A percentile compares a stretch with the other conserved stretches of the same genome.
These are phyloP conservation scores for Heimioporus retisporus DNA, from an alignment of 1,284 basidiomycete species.

Conservation along the genomic window DNA sequence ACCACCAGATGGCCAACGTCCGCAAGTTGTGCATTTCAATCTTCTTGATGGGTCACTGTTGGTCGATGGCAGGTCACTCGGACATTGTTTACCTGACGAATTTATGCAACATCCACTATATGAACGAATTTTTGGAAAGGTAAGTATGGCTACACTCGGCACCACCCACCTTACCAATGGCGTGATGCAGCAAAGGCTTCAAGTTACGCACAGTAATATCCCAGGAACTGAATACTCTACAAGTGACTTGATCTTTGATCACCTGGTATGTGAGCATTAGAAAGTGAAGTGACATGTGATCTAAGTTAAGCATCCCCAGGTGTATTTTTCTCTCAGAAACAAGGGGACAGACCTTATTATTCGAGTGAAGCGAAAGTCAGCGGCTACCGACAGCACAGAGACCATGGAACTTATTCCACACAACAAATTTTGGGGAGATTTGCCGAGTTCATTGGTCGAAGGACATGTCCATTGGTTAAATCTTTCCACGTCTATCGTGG, in stretches of 20 bases:
- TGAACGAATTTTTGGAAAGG: conserved; percentile 42
- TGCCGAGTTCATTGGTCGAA: conserved; percentile 47
- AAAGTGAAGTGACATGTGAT: conserved; percentile 4
- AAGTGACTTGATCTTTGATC: conserved; percentile 31
- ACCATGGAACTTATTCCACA: conserved; percentile 51
- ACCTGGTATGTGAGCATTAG: conserved; percentile 28
- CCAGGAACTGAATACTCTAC: conserved; percentile 50
- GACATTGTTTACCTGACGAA: conserved; percentile 44
- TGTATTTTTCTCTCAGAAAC: conserved; percentile 42
- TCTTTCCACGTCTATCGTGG: conserved; percentile 39
- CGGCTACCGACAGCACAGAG: not conserved
- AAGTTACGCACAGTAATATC: conserved; percentile 47
- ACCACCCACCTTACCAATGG: not conserved
- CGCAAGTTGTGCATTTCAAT: conserved; percentile 49
- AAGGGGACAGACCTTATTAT: conserved; percentile 40
- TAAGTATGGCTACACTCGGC: conserved; percentile 9
- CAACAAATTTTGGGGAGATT: conserved; percentile 42
- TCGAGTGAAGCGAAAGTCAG: conserved; percentile 28
- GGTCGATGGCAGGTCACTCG: conserved; percentile 52
- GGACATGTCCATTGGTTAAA: conserved; percentile 54
- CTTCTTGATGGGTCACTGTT: conserved; percentile 53
- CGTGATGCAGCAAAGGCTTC: conserved; percentile 43
- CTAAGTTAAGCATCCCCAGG: conserved; percentile 22
- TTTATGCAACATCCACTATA: conserved; percentile 48
- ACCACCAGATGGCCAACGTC: not conserved